Evolutionary conservation across 495 filamentous ascomycete genomes (phyloP), one percentile per base, ranked within the genome.

Genomic region (Melanomma pulvis-pyrius): DNA sequence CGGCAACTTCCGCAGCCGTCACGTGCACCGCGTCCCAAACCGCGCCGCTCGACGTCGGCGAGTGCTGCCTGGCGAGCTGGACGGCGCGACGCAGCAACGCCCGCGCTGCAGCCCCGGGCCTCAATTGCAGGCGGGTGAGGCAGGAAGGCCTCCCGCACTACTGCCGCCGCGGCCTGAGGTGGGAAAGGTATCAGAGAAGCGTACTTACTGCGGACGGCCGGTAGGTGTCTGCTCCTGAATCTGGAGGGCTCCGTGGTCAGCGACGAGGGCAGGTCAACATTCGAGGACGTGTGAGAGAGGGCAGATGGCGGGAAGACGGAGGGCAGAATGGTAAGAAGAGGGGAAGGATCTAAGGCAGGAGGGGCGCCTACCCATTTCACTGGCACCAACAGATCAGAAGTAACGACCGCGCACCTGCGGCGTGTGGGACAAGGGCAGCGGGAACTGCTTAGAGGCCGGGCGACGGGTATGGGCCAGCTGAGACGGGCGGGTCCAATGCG

Each of bases 151-250:
- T 9, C 44, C 9, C 58, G 19, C 21, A 17, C n/a, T 44, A 32
- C 25, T 15, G 28, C 19, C 39, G 29, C 32, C 48, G 32, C 51
- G 15, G 4, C 3, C 28, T 22, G 21, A 19, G 22, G 44, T 17
- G 24, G 25, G 29, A 55, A 26, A 36, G 21, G 25, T 39, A 26
- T 5, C 15, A 41, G 21, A 26, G 50, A 30, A 26, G 1, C 15
- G 44, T 32, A 71, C 68, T 67, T 67, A 71, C 68, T 28, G 63
- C 36, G 29, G 59, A 46, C 30, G 68, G 68, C 25, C 68, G 68
- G 63, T 71, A 71, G 59, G 63, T 63, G 32, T 67, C 68, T 46
- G 32, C 53, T 29, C 48, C 39, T 44, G 67, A 61, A 47, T 70
- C 67, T 70, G 60, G 48, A 25, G 65, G 52, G 3, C 25, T 24